Percentiles rank a stretch among this genome's conserved stretches.
Conservation (phyloP, 768 basidiomycete species). For the Phanerochaete carnosa region DNA sequence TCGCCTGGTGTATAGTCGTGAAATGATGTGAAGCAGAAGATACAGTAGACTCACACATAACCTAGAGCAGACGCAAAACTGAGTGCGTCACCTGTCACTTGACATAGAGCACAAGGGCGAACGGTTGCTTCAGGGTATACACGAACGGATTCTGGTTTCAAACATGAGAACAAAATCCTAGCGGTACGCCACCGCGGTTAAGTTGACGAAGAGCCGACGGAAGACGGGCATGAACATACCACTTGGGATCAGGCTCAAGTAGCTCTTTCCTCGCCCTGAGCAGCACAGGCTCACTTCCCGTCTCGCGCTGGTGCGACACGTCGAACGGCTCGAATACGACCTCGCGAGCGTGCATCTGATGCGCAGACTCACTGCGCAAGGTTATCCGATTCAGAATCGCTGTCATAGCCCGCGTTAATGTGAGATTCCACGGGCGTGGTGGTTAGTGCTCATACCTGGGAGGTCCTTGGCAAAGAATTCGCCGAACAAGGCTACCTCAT, state of each 20-base stretch:
- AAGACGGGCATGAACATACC: constrained; percentile 38
- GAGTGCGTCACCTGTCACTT: constrained; percentile 75
- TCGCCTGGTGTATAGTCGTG: constrained; percentile 34
- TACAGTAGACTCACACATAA: constrained; percentile 49
- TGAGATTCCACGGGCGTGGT: background rate
- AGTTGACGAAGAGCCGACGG: background rate
- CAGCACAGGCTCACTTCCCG: constrained; percentile 61
- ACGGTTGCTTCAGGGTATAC: constrained; percentile 86
- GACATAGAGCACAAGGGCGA: constrained; percentile 77
- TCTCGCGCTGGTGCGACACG: constrained; percentile 58
- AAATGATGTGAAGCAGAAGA: background rate
- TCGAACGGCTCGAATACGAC: constrained; percentile 80
- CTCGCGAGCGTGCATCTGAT: constrained; percentile 71
- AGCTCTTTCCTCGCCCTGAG: constrained; percentile 77
- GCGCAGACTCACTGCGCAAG: constrained; percentile 74
- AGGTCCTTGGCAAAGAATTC: constrained; percentile 80
- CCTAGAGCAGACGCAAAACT: constrained; percentile 80
- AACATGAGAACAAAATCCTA: constrained; percentile 76
- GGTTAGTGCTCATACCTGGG: constrained; percentile 12
- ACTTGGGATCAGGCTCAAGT: constrained; percentile 56
- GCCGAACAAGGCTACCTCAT: constrained; percentile 81
- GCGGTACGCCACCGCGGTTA: background rate
- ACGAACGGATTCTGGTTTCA: constrained; percentile 81
- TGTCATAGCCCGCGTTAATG: constrained; percentile 24
- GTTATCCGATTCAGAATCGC: constrained; percentile 79